Conservation (phyloP, 2,329 filamentous ascomycete genomes). For the Zarea fungicola region DNA sequence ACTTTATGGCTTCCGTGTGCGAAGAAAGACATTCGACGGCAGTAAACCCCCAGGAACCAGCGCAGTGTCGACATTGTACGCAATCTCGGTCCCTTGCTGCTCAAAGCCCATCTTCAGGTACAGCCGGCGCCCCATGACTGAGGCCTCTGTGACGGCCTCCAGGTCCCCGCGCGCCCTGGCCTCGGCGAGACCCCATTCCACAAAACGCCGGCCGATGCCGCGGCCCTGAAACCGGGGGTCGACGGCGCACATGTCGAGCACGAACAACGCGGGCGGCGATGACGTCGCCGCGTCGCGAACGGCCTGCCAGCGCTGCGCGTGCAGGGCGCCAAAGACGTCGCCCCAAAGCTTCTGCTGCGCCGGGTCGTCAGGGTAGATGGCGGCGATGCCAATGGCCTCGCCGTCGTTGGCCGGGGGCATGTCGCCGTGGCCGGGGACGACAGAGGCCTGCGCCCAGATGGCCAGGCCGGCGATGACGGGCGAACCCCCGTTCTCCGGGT, state of each 20-base stretch:
- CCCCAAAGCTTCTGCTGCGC: constrained; percentile 39
- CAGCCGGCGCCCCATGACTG: constrained; percentile 41
- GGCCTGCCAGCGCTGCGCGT: constrained; percentile 36
- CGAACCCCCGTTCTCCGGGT: constrained; percentile 22
- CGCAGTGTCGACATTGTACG: constrained; percentile 38
- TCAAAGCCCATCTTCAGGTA: constrained; percentile 43
- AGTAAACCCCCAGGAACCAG: constrained; percentile 27
- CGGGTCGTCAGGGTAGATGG: constrained; percentile 38
- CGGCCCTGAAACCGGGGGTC: constrained; percentile 47
- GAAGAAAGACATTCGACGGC: constrained; percentile 44
- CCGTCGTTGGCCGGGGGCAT: constrained; percentile 29
- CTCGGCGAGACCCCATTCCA: constrained; percentile 43
- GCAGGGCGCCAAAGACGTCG: constrained; percentile 41
- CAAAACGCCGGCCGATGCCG: constrained; percentile 40
- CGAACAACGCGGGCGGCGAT: constrained; percentile 40
- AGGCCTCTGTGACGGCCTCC: constrained; percentile 42
- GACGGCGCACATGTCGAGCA: constrained; percentile 47
- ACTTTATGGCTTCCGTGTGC: constrained; percentile 25
- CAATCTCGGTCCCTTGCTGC: constrained; percentile 35
- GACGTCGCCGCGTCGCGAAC: constrained; percentile 34
- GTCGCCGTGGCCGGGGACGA: constrained; percentile 44
- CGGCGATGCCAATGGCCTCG: constrained; percentile 26
- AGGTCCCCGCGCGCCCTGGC: constrained; percentile 33
- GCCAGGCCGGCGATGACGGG: constrained; percentile 44
- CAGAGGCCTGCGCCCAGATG: constrained; percentile 50